These are phyloP conservation scores for Xylaria sp. DNA, from an alignment of 2,329 filamentous ascomycete species.

Conservation along the genomic window DNA sequence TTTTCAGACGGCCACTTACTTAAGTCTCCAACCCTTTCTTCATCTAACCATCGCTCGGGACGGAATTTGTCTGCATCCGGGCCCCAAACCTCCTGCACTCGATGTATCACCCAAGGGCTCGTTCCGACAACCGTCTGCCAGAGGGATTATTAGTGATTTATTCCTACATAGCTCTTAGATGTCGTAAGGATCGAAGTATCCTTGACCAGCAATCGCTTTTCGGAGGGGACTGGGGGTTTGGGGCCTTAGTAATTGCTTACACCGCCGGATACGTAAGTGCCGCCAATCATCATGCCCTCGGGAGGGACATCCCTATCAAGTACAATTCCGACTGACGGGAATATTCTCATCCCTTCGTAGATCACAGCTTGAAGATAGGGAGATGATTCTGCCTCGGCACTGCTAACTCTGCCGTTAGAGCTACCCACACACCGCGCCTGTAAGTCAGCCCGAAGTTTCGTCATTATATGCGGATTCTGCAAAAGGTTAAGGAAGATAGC, in stretches of 20 bases:
- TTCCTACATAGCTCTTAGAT: background rate
- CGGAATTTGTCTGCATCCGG: constrained; percentile 17
- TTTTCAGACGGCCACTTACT: background rate
- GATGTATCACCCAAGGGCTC: constrained; percentile 15
- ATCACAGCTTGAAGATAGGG: constrained; percentile 9
- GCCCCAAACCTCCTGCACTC: constrained; percentile 23
- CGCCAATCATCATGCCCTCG: background rate
- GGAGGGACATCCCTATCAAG: constrained; percentile 7
- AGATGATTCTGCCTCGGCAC: background rate
- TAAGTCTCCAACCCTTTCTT: background rate
- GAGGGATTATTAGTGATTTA: background rate
- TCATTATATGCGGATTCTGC: background rate
- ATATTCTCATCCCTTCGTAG: background rate
- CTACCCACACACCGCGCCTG: background rate
- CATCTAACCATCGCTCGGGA: constrained; percentile 26
- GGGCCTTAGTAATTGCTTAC: background rate
- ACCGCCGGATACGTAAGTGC: background rate
- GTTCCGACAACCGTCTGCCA: background rate
- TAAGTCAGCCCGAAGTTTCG: background rate
- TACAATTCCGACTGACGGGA: background rate
- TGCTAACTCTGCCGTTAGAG: background rate
- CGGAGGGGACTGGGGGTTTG: too few relatives aligned
- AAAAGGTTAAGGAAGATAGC: background rate
- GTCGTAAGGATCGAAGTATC: background rate
- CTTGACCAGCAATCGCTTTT: background rate